phyloP scores from a whole-genome alignment of 257 asterid species.

The Jacaranda mimosifolia region DNA sequence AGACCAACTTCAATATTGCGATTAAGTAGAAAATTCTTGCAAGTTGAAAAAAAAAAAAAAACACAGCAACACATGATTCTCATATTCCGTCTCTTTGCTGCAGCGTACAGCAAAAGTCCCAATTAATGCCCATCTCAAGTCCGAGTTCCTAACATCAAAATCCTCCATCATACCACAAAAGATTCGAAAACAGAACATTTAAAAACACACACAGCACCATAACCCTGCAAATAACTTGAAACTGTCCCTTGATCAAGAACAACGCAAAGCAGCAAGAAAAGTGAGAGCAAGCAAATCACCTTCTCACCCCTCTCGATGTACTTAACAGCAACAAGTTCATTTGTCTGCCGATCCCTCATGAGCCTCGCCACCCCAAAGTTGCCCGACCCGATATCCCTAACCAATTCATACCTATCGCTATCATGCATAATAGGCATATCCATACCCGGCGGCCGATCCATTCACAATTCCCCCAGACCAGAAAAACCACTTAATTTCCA shows the following conservation, averaged over 20 bases:
- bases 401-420: slow-evolving; percentile 89
- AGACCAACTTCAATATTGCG: background rate
- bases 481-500: slow-evolving; percentile 2
- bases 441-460: slow-evolving; percentile 90
- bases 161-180: background rate
- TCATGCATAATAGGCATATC: slow-evolving; percentile 97
- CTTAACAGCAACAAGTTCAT: slow-evolving; percentile 96
- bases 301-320: slow-evolving; percentile 98
- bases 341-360: slow-evolving; percentile 87
- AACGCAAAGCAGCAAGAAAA: background rate
- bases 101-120: background rate
- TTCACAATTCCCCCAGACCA: slow-evolving; percentile 28
- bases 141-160: background rate
- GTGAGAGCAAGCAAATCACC: slow-evolving; percentile 50
- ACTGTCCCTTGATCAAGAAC: background rate
- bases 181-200: background rate
- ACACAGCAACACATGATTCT: background rate
- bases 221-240: background rate
- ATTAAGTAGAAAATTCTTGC: background rate
- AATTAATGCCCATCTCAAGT: background rate
- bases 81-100: background rate
- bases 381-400: slow-evolving; percentile 93
- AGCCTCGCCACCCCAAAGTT: slow-evolving; percentile 97
- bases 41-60: background rate
- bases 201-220: background rate